Evolutionary conservation across 2,329 filamentous ascomycete genomes (phyloP).

Genomic region (Ophiostoma australiae): DNA sequence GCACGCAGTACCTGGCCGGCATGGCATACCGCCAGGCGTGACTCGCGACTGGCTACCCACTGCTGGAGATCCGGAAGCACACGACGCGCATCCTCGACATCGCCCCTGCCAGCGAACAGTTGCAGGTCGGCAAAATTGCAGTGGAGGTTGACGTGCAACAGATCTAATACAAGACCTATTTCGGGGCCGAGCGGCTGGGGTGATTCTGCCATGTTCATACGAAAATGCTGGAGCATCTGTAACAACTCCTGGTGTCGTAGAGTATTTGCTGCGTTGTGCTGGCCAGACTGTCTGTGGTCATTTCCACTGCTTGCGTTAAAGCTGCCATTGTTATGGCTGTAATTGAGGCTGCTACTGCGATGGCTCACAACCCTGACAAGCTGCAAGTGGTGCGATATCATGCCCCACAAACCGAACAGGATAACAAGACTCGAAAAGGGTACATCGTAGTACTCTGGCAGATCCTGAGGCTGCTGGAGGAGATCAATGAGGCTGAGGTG

Average conservation of each 20-base stretch:
- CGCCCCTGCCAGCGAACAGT: slow-evolving; percentile 62
- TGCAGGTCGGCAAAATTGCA: slow-evolving; percentile 61
- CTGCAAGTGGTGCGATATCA: slow-evolving; percentile 24
- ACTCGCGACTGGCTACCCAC: slow-evolving; percentile 23
- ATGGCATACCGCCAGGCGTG: slow-evolving; percentile 27
- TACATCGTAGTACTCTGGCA: slow-evolving; percentile 21
- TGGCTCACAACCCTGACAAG: not conserved
- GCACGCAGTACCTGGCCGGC: slow-evolving; percentile 27
- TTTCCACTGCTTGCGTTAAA: not conserved
- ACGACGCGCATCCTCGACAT: slow-evolving; percentile 56
- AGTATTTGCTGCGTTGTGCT: not conserved
- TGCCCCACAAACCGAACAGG: slow-evolving; percentile 22
- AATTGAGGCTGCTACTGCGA: not conserved
- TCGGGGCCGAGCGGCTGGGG: slow-evolving; percentile 12
- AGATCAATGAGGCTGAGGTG: slow-evolving; percentile 17
- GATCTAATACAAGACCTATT: slow-evolving; percentile 45
- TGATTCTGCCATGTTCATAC: slow-evolving; percentile 7
- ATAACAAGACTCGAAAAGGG: slow-evolving; percentile 15
- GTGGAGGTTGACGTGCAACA: slow-evolving; percentile 60
- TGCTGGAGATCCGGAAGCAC: slow-evolving; percentile 25
- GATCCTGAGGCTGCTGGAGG: slow-evolving; percentile 19
- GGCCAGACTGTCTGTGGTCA: not conserved
- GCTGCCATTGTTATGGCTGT: not conserved
- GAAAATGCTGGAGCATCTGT: slow-evolving; percentile 49
- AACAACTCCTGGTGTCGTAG: slow-evolving; percentile 57